Conservation (phyloP, 352 stramenopile species). For the Globisporangium alternatum region DNA sequence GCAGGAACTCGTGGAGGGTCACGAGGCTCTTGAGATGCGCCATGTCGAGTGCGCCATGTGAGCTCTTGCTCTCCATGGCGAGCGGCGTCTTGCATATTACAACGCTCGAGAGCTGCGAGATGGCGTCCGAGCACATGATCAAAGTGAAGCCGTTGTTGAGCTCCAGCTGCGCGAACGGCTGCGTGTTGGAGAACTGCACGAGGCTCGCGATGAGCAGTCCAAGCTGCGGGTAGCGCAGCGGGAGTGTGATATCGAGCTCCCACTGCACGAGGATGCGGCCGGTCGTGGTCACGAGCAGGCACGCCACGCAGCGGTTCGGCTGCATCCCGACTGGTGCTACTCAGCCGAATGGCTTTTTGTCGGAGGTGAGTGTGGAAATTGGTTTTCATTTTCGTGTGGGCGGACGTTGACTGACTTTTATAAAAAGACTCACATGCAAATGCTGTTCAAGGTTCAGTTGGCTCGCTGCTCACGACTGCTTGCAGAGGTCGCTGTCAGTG, state of each 20-base stretch:
- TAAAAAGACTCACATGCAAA: not conserved
- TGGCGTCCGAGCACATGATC: slow-evolving; percentile 34
- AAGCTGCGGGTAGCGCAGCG: slow-evolving; percentile 41
- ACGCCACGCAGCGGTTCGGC: slow-evolving; percentile 24
- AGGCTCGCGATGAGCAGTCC: slow-evolving; percentile 51
- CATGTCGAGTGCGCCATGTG: slow-evolving; percentile 21
- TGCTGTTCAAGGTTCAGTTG: not conserved
- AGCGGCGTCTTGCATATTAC: slow-evolving; percentile 33
- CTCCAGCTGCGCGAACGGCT: slow-evolving; percentile 35
- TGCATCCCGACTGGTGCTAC: not conserved
- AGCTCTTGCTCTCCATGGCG: not conserved
- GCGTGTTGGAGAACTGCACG: slow-evolving; percentile 45
- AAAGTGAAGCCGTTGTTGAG: slow-evolving; percentile 35
- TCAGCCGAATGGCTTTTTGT: not conserved
- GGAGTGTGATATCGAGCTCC: slow-evolving; percentile 39
- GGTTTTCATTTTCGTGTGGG: not conserved
- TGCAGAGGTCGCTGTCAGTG: slow-evolving; percentile 37
- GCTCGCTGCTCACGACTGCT: slow-evolving; percentile 21
- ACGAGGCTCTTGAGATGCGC: slow-evolving; percentile 42
- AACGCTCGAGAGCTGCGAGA: slow-evolving; percentile 34
- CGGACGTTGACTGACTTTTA: not conserved
- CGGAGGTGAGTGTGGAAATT: not conserved
- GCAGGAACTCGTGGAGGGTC: slow-evolving; percentile 41
- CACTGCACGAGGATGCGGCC: slow-evolving; percentile 44
- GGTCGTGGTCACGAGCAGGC: slow-evolving; percentile 49